These are phyloP conservation scores for Bretschneidera sinensis DNA, from an alignment of 345 rosid species.

Conservation along the genomic window DNA sequence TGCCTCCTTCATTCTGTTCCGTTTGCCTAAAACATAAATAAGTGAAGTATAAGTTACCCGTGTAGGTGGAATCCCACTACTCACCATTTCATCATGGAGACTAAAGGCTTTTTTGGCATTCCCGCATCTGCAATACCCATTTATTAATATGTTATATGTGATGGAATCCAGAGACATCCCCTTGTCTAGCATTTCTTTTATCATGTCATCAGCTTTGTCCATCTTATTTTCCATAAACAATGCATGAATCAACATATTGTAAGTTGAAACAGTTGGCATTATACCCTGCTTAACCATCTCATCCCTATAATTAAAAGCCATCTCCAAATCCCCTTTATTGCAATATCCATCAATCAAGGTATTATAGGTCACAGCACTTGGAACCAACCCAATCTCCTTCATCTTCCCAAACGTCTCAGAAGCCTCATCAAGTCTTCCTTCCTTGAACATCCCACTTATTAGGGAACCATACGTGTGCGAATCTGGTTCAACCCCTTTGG, in stretches of 20 bases:
- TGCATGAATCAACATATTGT: slow-evolving; percentile 74
- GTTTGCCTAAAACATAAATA: slow-evolving; percentile 59
- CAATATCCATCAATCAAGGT: slow-evolving; percentile 72
- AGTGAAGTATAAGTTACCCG: slow-evolving; percentile 70
- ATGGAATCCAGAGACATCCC: slow-evolving; percentile 58
- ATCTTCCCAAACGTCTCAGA: slow-evolving; percentile 49
- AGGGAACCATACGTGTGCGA: slow-evolving; percentile 68
- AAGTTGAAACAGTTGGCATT: slow-evolving; percentile 64
- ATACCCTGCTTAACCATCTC: slow-evolving; percentile 74
- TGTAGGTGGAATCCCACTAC: slow-evolving; percentile 59
- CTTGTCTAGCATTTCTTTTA: slow-evolving; percentile 57
- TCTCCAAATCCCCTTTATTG: slow-evolving; percentile 57
- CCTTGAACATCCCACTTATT: slow-evolving; percentile 72
- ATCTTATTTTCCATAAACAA: slow-evolving; percentile 69
- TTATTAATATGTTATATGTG: slow-evolving; percentile 76
- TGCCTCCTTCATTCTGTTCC: slow-evolving; percentile 63
- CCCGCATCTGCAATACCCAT: slow-evolving; percentile 73
- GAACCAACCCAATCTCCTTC: slow-evolving; percentile 58
- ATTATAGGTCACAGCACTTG: slow-evolving; percentile 74
- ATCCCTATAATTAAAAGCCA: slow-evolving; percentile 61
- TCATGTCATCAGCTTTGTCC: slow-evolving; percentile 53
- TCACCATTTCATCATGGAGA: slow-evolving; percentile 63
- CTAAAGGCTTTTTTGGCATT: slow-evolving; percentile 65
- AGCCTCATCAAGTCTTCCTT: slow-evolving; percentile 63
- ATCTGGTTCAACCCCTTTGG: slow-evolving; percentile 59